phyloP scores from a whole-genome alignment of 495 filamentous ascomycete species.

The Neurospora pannonica region DNA sequence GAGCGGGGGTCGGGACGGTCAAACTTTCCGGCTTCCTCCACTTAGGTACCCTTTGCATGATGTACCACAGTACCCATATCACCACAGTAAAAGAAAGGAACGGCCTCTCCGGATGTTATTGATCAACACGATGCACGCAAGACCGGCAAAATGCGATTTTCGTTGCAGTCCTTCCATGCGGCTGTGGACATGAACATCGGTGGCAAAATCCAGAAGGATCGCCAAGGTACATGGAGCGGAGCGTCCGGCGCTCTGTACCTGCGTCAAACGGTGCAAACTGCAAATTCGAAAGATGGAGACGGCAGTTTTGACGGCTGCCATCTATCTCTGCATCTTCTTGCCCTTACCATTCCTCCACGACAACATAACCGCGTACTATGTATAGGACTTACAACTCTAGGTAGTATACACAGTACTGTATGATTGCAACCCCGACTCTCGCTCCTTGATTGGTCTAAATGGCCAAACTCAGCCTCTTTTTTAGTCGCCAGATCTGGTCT shows the following conservation, averaged over 20 bases:
- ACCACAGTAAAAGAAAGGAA: neutral
- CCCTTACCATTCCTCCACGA: neutral
- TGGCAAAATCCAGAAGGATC: neutral
- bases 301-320: too few relatives aligned
- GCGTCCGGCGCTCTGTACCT: neutral
- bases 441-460: neutral
- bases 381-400: neutral
- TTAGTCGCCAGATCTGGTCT: neutral
- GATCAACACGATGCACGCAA: neutral
- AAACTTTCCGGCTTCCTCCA: neutral
- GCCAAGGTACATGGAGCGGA: neutral
- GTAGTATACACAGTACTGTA: neutral
- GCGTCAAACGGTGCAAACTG: too few relatives aligned
- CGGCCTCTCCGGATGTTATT: neutral
- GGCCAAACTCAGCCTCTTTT: neutral
- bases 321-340: too few relatives aligned
- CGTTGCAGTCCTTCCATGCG: neutral
- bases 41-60: neutral
- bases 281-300: too few relatives aligned
- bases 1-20: neutral
- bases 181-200: neutral
- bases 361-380: neutral
- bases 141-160: neutral
- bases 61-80: too few relatives aligned
- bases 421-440: neutral